Evolutionary conservation across 2,329 filamentous ascomycete genomes (phyloP).

Genomic region (Ceratocystis albifundus): DNA sequence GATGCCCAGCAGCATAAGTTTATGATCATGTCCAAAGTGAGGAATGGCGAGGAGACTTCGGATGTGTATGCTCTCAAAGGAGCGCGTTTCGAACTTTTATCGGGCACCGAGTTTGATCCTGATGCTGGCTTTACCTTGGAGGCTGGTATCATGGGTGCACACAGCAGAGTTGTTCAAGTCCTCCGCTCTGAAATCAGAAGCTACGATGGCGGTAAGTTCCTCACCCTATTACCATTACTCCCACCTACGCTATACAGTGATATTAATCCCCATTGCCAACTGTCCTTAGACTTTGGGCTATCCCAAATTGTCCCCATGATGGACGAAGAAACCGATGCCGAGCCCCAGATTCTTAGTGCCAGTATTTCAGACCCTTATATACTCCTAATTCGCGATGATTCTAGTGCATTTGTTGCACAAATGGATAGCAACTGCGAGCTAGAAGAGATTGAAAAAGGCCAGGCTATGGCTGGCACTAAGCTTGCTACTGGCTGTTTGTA

Average conservation of each 20-base stretch:
- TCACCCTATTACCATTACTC: constrained; percentile 25
- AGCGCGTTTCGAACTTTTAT: constrained; percentile 60
- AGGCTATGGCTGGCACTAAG: constrained; percentile 48
- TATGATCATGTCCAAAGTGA: constrained; percentile 68
- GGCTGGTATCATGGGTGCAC: constrained; percentile 68
- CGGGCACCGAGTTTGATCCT: constrained; percentile 81
- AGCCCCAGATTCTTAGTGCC: constrained; percentile 65
- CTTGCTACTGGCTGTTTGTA: constrained; percentile 83
- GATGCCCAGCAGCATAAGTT: constrained; percentile 62
- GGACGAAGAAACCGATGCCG: constrained; percentile 76
- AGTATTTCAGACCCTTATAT: constrained; percentile 83
- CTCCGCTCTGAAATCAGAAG: constrained; percentile 76
- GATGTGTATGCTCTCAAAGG: constrained; percentile 67
- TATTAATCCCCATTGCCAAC: constrained; percentile 24
- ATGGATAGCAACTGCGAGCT: constrained; percentile 70
- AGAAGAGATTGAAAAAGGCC: constrained; percentile 62
- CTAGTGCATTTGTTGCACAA: constrained; percentile 64
- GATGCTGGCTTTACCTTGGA: constrained; percentile 79
- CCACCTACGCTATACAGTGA: background rate
- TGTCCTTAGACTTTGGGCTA: constrained; percentile 61
- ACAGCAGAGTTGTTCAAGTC: constrained; percentile 75
- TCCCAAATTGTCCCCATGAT: constrained; percentile 86
- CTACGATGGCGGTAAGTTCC: constrained; percentile 69
- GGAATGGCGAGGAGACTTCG: constrained; percentile 62
- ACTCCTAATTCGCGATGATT: constrained; percentile 71